phyloP scores from a whole-genome alignment of 2,329 filamentous ascomycete genomes.

The Neonectria coccinea region DNA sequence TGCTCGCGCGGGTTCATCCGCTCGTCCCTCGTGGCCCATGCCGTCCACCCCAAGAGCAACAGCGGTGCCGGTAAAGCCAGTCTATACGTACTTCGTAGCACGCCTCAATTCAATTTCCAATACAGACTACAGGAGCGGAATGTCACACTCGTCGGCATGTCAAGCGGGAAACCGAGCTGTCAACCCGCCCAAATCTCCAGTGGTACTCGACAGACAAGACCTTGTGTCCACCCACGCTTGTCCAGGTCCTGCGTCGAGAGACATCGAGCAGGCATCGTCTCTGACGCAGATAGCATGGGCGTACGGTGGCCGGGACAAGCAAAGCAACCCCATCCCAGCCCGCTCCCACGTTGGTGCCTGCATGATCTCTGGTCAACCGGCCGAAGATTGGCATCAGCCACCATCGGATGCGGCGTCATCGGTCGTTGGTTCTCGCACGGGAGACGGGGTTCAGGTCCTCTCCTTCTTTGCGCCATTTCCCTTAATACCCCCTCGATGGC shows the following conservation, averaged over 20 bases:
- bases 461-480: neutral
- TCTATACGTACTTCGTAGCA: neutral
- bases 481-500: conserved; percentile 2
- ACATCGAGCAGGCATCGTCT: neutral
- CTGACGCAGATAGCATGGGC: neutral
- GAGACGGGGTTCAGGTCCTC: conserved; percentile 16
- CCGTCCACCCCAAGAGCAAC: conserved; percentile 1
- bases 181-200: conserved; percentile 2
- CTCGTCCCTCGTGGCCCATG: conserved; percentile 17
- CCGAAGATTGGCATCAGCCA: conserved; percentile 25
- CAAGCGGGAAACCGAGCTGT: conserved; percentile 10
- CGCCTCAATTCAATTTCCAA: conserved; percentile 17
- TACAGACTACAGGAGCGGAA: conserved; percentile 8
- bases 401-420: conserved; percentile 21
- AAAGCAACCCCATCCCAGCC: conserved; percentile 14
- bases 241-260: neutral
- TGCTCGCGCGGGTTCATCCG: conserved; percentile 26
- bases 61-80: neutral
- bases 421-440: conserved; percentile 20
- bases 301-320: conserved; percentile 2
- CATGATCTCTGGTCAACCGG: conserved; percentile 32
- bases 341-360: conserved; percentile 36
- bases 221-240: conserved; percentile 1
- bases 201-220: conserved; percentile 6
- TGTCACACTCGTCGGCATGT: conserved; percentile 1